Base-by-base conservation (phyloP, 306 rosid species). In the Vigna hirtella region DNA sequence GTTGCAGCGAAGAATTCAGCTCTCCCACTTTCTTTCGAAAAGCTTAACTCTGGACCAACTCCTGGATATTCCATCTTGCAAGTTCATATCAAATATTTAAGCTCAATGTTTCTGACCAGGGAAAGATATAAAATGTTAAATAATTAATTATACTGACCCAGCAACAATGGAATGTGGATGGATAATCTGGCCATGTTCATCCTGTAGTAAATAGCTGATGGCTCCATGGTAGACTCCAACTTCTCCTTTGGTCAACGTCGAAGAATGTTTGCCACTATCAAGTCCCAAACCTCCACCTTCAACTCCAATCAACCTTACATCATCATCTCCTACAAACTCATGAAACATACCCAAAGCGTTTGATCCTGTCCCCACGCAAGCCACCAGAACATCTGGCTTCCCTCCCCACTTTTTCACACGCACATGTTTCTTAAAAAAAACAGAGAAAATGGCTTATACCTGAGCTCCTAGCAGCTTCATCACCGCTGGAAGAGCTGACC, bases 1-100 rank as follows among this genome's bases (percentile, higher is more conserved):
- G 90, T 84, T 34, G 77, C 93, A 3, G 85, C 70, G 24, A 42
- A 51, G 59, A 86, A 89, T 40, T 90, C 96, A 0, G 88, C 96
- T 14, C 96, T 86, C 0, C 92, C 91, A 0, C 52, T 86, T 52
- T 87, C 97, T 77, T 90, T 93, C 0, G 89, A 84, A 71, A 65
- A 87, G 72, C 96, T 89, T 65, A 88, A 72, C 67, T 93, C 97
- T 4, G 97, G 97, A 38, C 93, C 79, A 42, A 93, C 96, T 18
- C 90, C 96, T 9, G 97, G 97, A 45, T 74, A 89, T 51, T 87
- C 89, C 81, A 93, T 77, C 74, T 96, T 92, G 85, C 9, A n/a
- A 15, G 20, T 7, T 8, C 45, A 40, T 0, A 40, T 40, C 10
- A 40, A 34, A 34, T 34, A 1, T 34, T 34, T 34, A 1, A 5